Percentiles rank a stretch among this genome's conserved stretches.
These are phyloP conservation scores for Agastache rugosa DNA, from an alignment of 257 asterid genomes.

Conservation along the genomic window DNA sequence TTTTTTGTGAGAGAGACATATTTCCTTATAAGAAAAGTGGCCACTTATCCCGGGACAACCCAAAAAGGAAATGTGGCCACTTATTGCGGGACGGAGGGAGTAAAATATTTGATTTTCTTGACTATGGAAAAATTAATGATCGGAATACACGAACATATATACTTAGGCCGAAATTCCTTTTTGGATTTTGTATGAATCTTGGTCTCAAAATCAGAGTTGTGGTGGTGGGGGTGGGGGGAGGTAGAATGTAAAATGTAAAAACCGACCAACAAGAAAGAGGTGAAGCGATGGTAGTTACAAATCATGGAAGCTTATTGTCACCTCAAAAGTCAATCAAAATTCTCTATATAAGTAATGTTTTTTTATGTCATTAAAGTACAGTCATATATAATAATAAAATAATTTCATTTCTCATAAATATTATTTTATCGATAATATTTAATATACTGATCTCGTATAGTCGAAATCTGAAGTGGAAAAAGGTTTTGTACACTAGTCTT, in stretches of 20 bases:
- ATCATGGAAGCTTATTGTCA: conserved; percentile 12
- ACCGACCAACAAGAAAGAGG: conserved; percentile 16
- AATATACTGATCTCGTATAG: too few species aligned
- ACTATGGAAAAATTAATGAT: too few species aligned
- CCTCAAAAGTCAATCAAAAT: background rate
- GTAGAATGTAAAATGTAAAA: conserved; percentile 3
- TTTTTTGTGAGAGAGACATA: too few species aligned
- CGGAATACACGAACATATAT: background rate
- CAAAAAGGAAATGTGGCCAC: too few species aligned
- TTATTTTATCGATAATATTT: too few species aligned
- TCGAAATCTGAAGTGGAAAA: background rate
- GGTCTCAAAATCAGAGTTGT: background rate
- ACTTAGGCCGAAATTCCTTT: conserved; percentile 17
- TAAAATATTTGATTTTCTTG: too few species aligned
- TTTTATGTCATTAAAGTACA: background rate
- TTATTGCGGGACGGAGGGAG: too few species aligned
- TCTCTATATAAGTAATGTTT: too few species aligned
- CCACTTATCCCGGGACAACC: too few species aligned
- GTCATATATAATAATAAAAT: too few species aligned
- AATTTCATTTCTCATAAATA: too few species aligned
- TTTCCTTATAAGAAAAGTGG: too few species aligned
- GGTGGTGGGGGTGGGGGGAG: background rate
- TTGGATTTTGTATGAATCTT: conserved; percentile 19
- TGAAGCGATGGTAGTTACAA: conserved; percentile 8
- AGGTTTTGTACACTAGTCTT: background rate